A percentile compares a stretch with the other conserved stretches of the same genome.
These are phyloP conservation scores for Ogataea ramenticola DNA, from an alignment of 805 yeast species.

Conservation along the genomic window DNA sequence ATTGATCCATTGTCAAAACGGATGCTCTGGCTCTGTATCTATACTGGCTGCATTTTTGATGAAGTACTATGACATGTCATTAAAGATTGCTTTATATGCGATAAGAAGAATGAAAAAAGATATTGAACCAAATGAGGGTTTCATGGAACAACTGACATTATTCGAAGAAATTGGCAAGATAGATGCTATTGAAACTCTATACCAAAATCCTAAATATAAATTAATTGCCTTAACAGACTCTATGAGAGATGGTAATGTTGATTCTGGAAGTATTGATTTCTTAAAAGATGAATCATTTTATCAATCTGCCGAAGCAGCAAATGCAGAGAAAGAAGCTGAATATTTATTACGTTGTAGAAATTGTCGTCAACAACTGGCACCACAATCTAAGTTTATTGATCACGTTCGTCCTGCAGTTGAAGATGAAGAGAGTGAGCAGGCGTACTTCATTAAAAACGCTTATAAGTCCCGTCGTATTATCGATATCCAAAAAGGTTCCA, in stretches of 20 bases:
- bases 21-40: constrained; percentile 41
- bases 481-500: constrained; percentile 48
- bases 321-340: constrained; percentile 10
- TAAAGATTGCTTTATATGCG: constrained; percentile 64
- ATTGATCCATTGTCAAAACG: constrained; percentile 46
- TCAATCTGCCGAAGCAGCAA: neutral
- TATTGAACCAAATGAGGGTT: constrained; percentile 68
- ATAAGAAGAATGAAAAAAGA: constrained; percentile 56
- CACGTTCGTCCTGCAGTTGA: constrained; percentile 51
- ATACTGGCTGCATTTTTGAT: constrained; percentile 41
- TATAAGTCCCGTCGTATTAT: constrained; percentile 55
- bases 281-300: neutral
- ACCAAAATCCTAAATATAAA: constrained; percentile 27
- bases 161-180: constrained; percentile 39
- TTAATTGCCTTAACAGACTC: constrained; percentile 34
- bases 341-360: constrained; percentile 64
- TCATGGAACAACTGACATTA: constrained; percentile 61
- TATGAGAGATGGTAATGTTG: constrained; percentile 10
- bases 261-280: neutral
- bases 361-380: constrained; percentile 69
- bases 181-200: constrained; percentile 26
- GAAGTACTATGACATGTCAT: constrained; percentile 45
- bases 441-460: constrained; percentile 58
- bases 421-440: constrained; percentile 53
- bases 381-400: constrained; percentile 48